phyloP scores from a whole-genome alignment of 768 basidiomycete species.

The Boletus vermiculosoides region DNA sequence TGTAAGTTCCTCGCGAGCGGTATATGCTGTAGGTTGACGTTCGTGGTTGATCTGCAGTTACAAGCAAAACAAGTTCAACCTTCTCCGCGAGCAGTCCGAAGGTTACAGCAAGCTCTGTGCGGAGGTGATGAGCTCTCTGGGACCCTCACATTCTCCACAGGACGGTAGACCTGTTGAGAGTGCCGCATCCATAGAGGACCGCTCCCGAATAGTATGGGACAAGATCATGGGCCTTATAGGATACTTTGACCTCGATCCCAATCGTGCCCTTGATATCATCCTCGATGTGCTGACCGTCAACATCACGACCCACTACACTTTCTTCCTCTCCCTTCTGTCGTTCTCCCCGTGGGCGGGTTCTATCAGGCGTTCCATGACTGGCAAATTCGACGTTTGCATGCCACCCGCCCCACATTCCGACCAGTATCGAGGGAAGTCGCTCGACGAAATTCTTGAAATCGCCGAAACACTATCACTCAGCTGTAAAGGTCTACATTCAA shows the following conservation, averaged over 20 bases:
- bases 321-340: slow-evolving; percentile 84
- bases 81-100: slow-evolving; percentile 95
- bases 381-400: slow-evolving; percentile 35
- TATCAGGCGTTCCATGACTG: slow-evolving; percentile 33
- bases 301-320: slow-evolving; percentile 76
- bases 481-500: slow-evolving; percentile 5
- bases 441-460: slow-evolving; percentile 65
- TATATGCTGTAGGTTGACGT: not conserved
- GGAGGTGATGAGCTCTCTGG: slow-evolving; percentile 76
- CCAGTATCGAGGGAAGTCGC: slow-evolving; percentile 53
- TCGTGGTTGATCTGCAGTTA: slow-evolving; percentile 53
- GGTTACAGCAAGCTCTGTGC: slow-evolving; percentile 92
- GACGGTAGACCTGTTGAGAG: slow-evolving; percentile 69
- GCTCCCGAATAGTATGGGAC: slow-evolving; percentile 73
- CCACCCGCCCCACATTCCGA: slow-evolving; percentile 38
- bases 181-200: slow-evolving; percentile 53
- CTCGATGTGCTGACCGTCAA: slow-evolving; percentile 88
- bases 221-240: slow-evolving; percentile 87
- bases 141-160: slow-evolving; percentile 65
- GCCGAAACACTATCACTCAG: slow-evolving; percentile 40
- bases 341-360: slow-evolving; percentile 84
- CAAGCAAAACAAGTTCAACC: slow-evolving; percentile 98
- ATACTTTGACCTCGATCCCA: slow-evolving; percentile 96
- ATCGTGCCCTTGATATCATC: slow-evolving; percentile 89
- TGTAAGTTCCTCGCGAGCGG: slow-evolving; percentile 49